Conservation (phyloP, 495 filamentous ascomycete genomes). For the Pyrenula massariospora region DNA sequence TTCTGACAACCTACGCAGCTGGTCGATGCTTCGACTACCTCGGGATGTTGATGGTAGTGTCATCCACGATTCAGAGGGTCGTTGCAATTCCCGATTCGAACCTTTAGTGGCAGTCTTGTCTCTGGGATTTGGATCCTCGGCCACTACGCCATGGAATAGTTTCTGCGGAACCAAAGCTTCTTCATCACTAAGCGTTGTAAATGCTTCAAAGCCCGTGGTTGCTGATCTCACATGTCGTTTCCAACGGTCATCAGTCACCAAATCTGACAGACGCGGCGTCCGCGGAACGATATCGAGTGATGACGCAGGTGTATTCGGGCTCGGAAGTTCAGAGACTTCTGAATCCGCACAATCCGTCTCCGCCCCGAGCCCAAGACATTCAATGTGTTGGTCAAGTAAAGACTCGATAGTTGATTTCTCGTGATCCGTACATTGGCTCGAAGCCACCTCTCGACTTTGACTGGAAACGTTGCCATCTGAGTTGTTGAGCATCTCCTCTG, state of each 20-base stretch:
- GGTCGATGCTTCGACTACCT: not conserved
- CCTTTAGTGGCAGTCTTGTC: not conserved
- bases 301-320: not conserved
- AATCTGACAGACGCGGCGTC: not conserved
- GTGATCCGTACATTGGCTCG: not conserved
- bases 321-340: not conserved
- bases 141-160: not conserved
- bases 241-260: not conserved
- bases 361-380: not conserved
- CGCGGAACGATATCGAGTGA: not conserved
- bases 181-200: not conserved
- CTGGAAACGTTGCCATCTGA: not conserved
- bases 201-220: not conserved
- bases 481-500: not conserved
- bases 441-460: not conserved
- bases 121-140: not conserved
- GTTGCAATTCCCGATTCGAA: not conserved
- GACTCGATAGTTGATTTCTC: slow-evolving; percentile 1
- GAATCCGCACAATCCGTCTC: not conserved
- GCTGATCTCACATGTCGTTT: not conserved
- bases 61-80: not conserved
- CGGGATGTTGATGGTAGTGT: not conserved
- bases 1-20: not conserved
- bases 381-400: not conserved
- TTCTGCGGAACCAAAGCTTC: not conserved